Base-by-base conservation (phyloP, 768 basidiomycete species). In the Tricholoma saponaceum region DNA sequence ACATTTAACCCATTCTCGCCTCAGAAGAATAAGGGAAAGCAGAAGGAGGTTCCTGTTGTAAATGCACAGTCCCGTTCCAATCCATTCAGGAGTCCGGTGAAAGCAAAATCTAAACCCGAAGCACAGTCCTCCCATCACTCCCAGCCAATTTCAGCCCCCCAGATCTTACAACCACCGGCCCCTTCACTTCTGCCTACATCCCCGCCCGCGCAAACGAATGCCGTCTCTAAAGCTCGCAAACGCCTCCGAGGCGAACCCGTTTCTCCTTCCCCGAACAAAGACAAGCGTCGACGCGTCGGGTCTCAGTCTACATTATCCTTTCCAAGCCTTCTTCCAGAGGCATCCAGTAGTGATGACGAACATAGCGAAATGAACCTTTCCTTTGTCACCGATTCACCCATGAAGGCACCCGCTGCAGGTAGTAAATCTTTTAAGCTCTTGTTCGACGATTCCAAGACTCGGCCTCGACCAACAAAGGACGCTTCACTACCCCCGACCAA, bases 1-100 rank as follows among this genome's bases (percentile, higher is more conserved):
- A 74, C 80, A 0, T 86, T 81, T 62, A 92, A 92, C 66, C 90
- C 90, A 6, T 92, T 92, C 72, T 92, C 90, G 32, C 90, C 90
- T 7, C 74, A 79, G 61, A 92, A 91, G 74, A 82, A 82, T 60
- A 85, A 78, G 65, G 76, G 72, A 51, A 83, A 80, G 57, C 72
- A 73, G 51, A 77, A 67, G 55, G 64, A 63, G 35, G 54, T 63
- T 13, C 57, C 61, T 20, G 51, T 66, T 53, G 51, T 62, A 51
- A 55, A 64, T 51, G 46, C 57, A 41, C 60, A 72, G 55, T 63
- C 67, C 44, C 58, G 60, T 58, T 52, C 71, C 37, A 82, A 83
- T 67, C 76, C 79, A 33, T 79, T 81, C 56, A 64, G 72, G 41
- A 83, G 79, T 32, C 78, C 82, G 20, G 57, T 67, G 52, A 75